Evolutionary conservation across 306 rosid genomes (phyloP).

Genomic region (Alnus glutinosa): DNA sequence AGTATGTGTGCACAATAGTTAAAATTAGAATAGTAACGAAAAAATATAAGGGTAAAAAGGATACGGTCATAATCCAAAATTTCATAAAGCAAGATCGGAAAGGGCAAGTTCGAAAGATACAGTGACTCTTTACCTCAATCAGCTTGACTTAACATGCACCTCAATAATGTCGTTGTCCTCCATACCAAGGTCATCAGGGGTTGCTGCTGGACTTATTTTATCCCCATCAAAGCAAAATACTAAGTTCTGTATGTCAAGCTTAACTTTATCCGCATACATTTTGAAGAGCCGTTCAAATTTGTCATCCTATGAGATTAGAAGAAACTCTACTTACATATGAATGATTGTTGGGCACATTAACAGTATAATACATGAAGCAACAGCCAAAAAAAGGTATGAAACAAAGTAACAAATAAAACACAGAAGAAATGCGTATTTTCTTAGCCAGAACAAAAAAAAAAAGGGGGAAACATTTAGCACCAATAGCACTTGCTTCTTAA

Average conservation of each 20-base stretch:
- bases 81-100: conserved; percentile 15
- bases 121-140: conserved; percentile 44
- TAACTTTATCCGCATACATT: conserved; percentile 64
- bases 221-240: conserved; percentile 87
- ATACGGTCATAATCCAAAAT: neutral
- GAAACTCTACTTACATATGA: neutral
- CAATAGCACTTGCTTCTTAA: neutral
- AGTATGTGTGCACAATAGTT: neutral
- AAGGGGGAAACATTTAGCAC: neutral
- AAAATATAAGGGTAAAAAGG: neutral
- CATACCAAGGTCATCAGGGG: conserved; percentile 77
- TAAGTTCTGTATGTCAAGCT: conserved; percentile 52
- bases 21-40: neutral
- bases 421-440: neutral
- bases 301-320: conserved; percentile 61
- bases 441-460: neutral
- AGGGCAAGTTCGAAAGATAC: conserved; percentile 9
- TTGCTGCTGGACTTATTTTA: conserved; percentile 55
- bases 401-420: neutral
- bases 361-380: neutral
- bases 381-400: neutral
- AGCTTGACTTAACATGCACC: conserved; percentile 59
- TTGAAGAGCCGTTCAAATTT: conserved; percentile 79
- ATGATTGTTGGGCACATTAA: neutral
- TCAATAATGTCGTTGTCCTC: conserved; percentile 86